Evolutionary conservation across 1,284 basidiomycete species (phyloP).

Genomic region (Ustilago crameri): DNA sequence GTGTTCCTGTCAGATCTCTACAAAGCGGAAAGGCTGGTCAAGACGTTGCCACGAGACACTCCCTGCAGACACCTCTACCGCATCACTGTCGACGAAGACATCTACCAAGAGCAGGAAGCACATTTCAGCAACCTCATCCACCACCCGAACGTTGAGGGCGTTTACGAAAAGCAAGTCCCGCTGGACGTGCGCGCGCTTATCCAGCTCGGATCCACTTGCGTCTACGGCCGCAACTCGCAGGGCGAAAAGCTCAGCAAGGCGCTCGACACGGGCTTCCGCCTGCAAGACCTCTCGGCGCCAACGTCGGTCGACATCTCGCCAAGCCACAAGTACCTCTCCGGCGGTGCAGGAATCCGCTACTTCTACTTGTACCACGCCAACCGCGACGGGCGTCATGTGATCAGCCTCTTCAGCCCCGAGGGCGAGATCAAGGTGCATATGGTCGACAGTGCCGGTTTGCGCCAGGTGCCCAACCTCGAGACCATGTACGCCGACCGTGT

Average conservation of each 20-base stretch:
- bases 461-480: slow-evolving; percentile 83
- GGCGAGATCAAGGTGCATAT: slow-evolving; percentile 77
- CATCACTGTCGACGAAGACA: slow-evolving; percentile 83
- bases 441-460: slow-evolving; percentile 86
- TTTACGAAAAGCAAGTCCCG: slow-evolving; percentile 93
- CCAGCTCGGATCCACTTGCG: slow-evolving; percentile 84
- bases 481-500: slow-evolving; percentile 78
- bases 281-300: slow-evolving; percentile 76
- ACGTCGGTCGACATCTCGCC: slow-evolving; percentile 45
- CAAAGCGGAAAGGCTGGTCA: slow-evolving; percentile 78
- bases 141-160: slow-evolving; percentile 92
- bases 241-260: slow-evolving; percentile 82
- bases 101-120: slow-evolving; percentile 84
- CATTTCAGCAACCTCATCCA: slow-evolving; percentile 93
- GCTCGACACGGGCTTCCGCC: slow-evolving; percentile 83
- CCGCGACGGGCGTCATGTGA: slow-evolving; percentile 83
- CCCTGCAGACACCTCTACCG: slow-evolving; percentile 84
- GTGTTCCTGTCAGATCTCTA: slow-evolving; percentile 76
- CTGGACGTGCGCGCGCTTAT: slow-evolving; percentile 84
- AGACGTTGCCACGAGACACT: slow-evolving; percentile 83
- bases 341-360: slow-evolving; percentile 80
- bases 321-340: slow-evolving; percentile 77
- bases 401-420: slow-evolving; percentile 82
- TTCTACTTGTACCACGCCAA: slow-evolving; percentile 91
- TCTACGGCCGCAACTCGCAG: slow-evolving; percentile 72